phyloP scores from a whole-genome alignment of 306 rosid genomes.

The Vachellia pachyceras region DNA sequence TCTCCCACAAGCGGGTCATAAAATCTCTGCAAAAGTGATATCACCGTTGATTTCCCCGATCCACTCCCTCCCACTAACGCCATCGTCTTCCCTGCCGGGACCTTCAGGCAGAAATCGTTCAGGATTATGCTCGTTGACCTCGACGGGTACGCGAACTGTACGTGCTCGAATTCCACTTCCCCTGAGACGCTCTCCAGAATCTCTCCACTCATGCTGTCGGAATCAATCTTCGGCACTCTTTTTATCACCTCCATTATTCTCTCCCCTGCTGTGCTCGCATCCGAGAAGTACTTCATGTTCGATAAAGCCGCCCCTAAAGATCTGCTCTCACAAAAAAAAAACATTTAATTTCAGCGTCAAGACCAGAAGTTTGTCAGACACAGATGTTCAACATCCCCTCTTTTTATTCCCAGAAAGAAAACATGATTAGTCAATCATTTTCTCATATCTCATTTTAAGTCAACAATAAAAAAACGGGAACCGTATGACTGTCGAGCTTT shows the following conservation, averaged over 20 bases:
- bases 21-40: constrained; percentile 66
- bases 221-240: constrained; percentile 77
- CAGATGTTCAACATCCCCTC: background rate
- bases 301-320: constrained; percentile 68
- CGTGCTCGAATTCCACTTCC: constrained; percentile 59
- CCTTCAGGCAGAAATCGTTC: constrained; percentile 49
- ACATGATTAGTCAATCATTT: no score
- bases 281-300: constrained; percentile 69
- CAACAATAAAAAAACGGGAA: background rate
- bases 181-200: constrained; percentile 50
- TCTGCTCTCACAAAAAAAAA: constrained; percentile 30
- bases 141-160: constrained; percentile 72
- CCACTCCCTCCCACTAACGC: constrained; percentile 84
- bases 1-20: constrained; percentile 74
- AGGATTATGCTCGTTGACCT: constrained; percentile 58
- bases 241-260: constrained; percentile 65
- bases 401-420: no score
- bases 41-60: constrained; percentile 76
- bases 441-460: no score
- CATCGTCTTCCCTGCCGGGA: constrained; percentile 69
- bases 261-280: constrained; percentile 68
- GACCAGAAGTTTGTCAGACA: no score
- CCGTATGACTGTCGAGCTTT: background rate
- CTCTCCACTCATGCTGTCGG: constrained; percentile 60
- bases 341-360: no score